phyloP scores from a whole-genome alignment of 2,329 filamentous ascomycete species.

The Penicillium sp. region DNA sequence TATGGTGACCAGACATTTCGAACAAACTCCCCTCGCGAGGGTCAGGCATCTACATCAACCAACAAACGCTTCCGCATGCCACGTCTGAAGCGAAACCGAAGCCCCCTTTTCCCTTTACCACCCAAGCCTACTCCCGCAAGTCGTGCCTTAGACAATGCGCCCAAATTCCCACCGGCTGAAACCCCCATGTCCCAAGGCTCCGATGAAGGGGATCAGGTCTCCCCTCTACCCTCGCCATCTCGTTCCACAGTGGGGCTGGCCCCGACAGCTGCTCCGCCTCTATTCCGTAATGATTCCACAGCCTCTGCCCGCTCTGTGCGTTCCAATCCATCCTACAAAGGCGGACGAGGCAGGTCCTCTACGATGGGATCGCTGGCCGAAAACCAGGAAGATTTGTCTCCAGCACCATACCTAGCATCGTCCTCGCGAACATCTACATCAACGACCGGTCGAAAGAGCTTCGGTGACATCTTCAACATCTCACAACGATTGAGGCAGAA shows the following conservation, averaged over 20 bases:
- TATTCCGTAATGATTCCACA: conserved; percentile 61
- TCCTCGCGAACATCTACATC: conserved; percentile 73
- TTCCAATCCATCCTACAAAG: conserved; percentile 51
- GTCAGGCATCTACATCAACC: conserved; percentile 51
- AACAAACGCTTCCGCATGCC: conserved; percentile 79
- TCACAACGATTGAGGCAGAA: conserved; percentile 74
- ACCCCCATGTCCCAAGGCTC: conserved; percentile 24
- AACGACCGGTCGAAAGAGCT: conserved; percentile 81
- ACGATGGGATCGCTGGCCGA: conserved; percentile 81
- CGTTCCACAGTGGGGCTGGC: conserved; percentile 52
- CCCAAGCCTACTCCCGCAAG: conserved; percentile 54
- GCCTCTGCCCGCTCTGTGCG: conserved; percentile 64
- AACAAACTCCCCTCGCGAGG: conserved; percentile 61
- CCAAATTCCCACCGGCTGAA: conserved; percentile 22
- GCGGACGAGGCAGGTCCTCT: conserved; percentile 72
- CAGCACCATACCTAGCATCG: conserved; percentile 59
- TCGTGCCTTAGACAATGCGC: conserved; percentile 14
- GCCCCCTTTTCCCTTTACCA: conserved; percentile 82
- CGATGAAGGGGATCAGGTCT: conserved; percentile 35
- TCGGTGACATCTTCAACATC: conserved; percentile 82
- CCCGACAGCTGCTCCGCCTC: conserved; percentile 44
- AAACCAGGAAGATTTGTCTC: conserved; percentile 67
- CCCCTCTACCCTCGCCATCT: conserved; percentile 49
- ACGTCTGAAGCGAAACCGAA: conserved; percentile 71
- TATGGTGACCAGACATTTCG: conserved; percentile 65